These are phyloP conservation scores for Sodiomyces alkalinus DNA, from an alignment of 2,329 filamentous ascomycete species.

Conservation along the genomic window DNA sequence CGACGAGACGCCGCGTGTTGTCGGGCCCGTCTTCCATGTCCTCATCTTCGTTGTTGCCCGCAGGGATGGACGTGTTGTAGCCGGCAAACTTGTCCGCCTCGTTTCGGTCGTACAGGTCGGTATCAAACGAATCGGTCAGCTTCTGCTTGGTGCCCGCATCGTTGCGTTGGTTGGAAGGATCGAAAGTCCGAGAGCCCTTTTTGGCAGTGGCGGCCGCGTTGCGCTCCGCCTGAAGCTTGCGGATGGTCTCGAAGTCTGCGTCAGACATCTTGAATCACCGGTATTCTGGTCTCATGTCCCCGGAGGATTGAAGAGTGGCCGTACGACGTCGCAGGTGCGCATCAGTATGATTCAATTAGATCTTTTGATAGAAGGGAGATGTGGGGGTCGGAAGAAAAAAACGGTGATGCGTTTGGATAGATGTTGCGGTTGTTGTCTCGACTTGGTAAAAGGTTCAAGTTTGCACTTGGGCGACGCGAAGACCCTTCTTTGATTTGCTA, in stretches of 20 bases:
- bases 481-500: too few relatives aligned
- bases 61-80: constrained; percentile 81
- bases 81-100: constrained; percentile 70
- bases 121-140: constrained; percentile 80
- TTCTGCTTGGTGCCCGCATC: constrained; percentile 81
- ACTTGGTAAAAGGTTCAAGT: too few relatives aligned
- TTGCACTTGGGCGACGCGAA: too few relatives aligned
- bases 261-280: constrained; percentile 43
- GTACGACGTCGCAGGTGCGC: constrained; percentile 7
- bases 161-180: constrained; percentile 64
- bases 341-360: constrained; percentile 4
- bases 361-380: background rate
- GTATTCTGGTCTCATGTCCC: constrained; percentile 20
- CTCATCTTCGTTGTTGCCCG: constrained; percentile 63
- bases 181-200: constrained; percentile 69
- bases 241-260: constrained; percentile 78
- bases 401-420: too few relatives aligned
- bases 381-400: constrained; percentile 2
- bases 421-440: too few relatives aligned
- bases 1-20: constrained; percentile 64
- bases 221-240: constrained; percentile 82
- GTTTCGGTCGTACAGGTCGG: constrained; percentile 68
- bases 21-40: constrained; percentile 63
- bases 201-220: constrained; percentile 65
- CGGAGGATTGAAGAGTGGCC: constrained; percentile 7